Evolutionary conservation across 345 rosid species (phyloP), one percentile per base, ranked within the genome.

Genomic region (Brassica juncea): DNA sequence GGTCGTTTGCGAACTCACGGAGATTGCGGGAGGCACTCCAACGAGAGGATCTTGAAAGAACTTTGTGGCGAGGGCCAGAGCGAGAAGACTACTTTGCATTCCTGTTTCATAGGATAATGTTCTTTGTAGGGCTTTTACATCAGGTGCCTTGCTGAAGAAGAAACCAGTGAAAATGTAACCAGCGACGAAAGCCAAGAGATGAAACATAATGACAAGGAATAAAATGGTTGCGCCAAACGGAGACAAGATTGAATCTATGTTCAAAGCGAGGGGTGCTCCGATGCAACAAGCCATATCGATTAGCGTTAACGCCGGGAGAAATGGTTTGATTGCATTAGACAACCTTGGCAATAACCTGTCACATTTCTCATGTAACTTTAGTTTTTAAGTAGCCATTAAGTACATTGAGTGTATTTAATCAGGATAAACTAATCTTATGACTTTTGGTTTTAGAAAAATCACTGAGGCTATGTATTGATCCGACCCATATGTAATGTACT

Each of bases 81-180:
- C 99, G 8, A 92, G 82, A 78, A 92, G 98, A 87, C 99, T 92
- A 87, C 99, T 94, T 73, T 94, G 98, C 99, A 94, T 94, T 74
- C 99, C 98, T 87, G 96, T 94, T 84, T 94, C 97, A 44, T 58
- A 94, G 8, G 99, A 94, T 49, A 90, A 78, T 16, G 97, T 94
- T 86, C 98, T 87, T 84, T 94, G 99, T 73, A 94, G 83, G 35
- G 95, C 86, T 79, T 89, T 88, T 47, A 82, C 82, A 65, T 92
- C 94, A 68, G 89, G 84, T 68, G 86, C 80, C 67, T 87, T 73
- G 28, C 54, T 81, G 75, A 94, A 94, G 80, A 84, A 61, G 32
- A 78, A 16, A 76, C 96, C 94, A 14, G 93, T 75, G 16, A 89
- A 73, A 81, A 67, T 66, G 85, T 91, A 92, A 44, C 99, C 99